These are phyloP conservation scores for Hyphopichia homilentoma DNA, from an alignment of 805 yeast genomes.

Conservation along the genomic window DNA sequence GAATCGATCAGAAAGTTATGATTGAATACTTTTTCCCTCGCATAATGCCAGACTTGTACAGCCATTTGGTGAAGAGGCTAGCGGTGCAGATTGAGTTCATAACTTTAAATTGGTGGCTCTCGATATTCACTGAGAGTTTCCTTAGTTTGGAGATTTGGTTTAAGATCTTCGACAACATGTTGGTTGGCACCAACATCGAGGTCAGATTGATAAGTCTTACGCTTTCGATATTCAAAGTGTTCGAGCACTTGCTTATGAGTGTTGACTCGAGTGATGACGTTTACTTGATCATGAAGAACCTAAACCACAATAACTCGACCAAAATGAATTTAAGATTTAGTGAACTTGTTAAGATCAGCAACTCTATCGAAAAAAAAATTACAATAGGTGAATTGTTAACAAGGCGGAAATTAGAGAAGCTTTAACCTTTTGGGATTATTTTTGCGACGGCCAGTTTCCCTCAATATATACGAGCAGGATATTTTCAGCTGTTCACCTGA, in stretches of 20 bases:
- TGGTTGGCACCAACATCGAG: slow-evolving; percentile 27
- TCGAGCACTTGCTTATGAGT: slow-evolving; percentile 26
- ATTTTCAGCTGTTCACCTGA: no score
- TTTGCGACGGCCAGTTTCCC: not conserved
- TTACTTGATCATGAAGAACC: slow-evolving; percentile 31
- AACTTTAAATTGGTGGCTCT: slow-evolving; percentile 55
- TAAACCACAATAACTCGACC: slow-evolving; percentile 15
- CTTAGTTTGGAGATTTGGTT: slow-evolving; percentile 50
- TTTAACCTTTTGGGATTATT: no score
- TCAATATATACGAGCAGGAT: not conserved
- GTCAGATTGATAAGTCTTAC: slow-evolving; percentile 30
- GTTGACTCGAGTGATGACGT: slow-evolving; percentile 24
- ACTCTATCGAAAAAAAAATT: slow-evolving; percentile 12
- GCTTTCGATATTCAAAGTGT: slow-evolving; percentile 33
- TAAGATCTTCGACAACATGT: slow-evolving; percentile 48
- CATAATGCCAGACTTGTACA: slow-evolving; percentile 35
- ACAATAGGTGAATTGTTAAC: not conserved
- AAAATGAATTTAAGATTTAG: slow-evolving; percentile 15
- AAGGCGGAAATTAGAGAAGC: no score
- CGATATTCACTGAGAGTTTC: slow-evolving; percentile 47
- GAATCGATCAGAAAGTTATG: slow-evolving; percentile 38
- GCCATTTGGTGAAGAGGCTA: slow-evolving; percentile 25
- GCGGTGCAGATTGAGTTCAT: slow-evolving; percentile 47
- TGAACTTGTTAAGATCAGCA: slow-evolving; percentile 15
- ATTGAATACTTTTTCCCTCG: slow-evolving; percentile 26